phyloP scores from a whole-genome alignment of 495 filamentous ascomycete species.

The Xylaria cubensis region DNA sequence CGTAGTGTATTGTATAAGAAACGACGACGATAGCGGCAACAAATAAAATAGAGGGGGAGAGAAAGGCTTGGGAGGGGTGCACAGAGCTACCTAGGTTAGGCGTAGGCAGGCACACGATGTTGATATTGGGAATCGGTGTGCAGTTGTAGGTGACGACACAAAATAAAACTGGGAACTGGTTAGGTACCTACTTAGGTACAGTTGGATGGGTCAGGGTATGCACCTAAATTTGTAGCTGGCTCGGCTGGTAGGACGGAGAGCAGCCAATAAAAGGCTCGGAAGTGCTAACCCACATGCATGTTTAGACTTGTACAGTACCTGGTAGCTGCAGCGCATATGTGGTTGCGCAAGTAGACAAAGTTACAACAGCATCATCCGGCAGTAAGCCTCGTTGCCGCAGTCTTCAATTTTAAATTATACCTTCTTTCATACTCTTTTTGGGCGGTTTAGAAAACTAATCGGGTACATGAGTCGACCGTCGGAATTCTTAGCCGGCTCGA shows the following conservation, averaged over 20 bases:
- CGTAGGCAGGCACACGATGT: neutral
- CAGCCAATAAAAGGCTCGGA: neutral
- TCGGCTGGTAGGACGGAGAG: neutral
- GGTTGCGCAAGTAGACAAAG: neutral
- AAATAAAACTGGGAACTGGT: neutral
- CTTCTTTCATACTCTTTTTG: neutral
- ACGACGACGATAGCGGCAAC: neutral
- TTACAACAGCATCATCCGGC: neutral
- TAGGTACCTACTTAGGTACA: neutral
- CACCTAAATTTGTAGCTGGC: neutral
- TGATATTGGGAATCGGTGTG: conserved; percentile 9
- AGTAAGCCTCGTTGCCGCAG: neutral
- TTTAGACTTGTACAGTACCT: neutral
- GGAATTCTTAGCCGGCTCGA: neutral
- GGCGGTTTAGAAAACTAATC: neutral
- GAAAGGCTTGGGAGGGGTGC: neutral
- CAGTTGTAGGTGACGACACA: neutral
- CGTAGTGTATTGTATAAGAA: neutral
- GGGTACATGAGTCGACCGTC: neutral
- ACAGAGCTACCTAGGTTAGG: neutral
- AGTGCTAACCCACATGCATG: neutral
- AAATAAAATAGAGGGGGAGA: neutral
- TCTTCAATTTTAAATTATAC: neutral
- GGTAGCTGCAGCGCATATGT: neutral
- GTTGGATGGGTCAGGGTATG: no score